Percentiles rank a stretch among this genome's conserved stretches.
Conservation (phyloP, 176 grass and related monocot species). For the Tillandsia fasciculata region DNA sequence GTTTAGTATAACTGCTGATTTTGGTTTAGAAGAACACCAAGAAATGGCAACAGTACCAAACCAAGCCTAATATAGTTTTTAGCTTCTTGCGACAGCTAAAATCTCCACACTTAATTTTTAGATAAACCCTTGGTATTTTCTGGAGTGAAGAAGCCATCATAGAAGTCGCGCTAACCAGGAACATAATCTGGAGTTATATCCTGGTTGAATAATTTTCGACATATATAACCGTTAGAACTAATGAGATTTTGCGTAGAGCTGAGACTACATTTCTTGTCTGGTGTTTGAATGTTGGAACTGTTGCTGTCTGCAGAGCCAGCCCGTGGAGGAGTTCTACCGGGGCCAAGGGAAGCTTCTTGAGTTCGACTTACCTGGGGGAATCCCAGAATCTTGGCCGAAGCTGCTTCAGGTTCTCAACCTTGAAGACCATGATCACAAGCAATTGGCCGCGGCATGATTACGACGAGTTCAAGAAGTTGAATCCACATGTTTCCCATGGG, state of each 20-base stretch:
- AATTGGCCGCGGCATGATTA: conserved; percentile 50
- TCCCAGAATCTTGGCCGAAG: conserved; percentile 89
- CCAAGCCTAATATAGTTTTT: too few species aligned
- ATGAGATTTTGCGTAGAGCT: not conserved
- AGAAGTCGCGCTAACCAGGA: too few species aligned
- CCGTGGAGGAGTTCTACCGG: conserved; percentile 74
- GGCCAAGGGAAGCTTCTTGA: conserved; percentile 66
- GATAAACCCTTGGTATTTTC: too few species aligned
- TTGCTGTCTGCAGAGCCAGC: conserved; percentile 51
- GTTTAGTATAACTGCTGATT: too few species aligned
- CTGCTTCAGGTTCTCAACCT: conserved; percentile 66
- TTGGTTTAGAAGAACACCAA: too few species aligned
- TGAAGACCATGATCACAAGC: conserved; percentile 59
- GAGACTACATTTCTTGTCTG: not conserved
- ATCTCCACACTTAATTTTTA: too few species aligned
- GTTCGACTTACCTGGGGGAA: conserved; percentile 86
- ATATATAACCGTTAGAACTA: not conserved
- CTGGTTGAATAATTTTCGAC: not conserved
- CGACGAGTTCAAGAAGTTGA: not conserved
- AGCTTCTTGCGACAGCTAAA: too few species aligned
- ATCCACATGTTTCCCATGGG: not conserved
- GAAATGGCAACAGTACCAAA: too few species aligned
- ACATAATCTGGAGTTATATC: not conserved
- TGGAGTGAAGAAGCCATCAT: too few species aligned
- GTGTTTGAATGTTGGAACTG: not conserved